These are phyloP conservation scores for Corniculantispora saksenae DNA, from an alignment of 2,329 filamentous ascomycete species.

Conservation along the genomic window DNA sequence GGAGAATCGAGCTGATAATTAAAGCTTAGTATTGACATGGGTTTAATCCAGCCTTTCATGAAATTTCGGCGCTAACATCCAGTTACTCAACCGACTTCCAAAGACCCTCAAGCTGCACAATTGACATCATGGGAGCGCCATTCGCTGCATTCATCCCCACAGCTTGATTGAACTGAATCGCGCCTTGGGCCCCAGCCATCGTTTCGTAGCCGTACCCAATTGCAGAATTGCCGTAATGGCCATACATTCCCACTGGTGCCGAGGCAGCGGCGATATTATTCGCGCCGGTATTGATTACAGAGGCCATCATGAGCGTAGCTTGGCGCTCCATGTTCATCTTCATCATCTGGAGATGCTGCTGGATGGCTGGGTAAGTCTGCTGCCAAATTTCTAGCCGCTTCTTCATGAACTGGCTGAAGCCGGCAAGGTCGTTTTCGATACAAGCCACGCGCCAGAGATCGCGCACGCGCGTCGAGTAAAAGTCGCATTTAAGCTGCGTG, in stretches of 20 bases:
- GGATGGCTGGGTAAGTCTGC: constrained; percentile 12
- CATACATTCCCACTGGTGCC: background rate
- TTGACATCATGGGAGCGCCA: background rate
- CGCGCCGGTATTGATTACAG: background rate
- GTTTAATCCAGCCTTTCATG: background rate
- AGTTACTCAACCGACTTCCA: constrained; percentile 10
- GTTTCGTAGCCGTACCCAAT: constrained; percentile 15
- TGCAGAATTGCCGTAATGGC: background rate
- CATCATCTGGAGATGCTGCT: constrained; percentile 11
- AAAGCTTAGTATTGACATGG: background rate
- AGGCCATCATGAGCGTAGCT: constrained; percentile 4
- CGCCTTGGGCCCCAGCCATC: background rate
- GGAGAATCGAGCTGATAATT: background rate
- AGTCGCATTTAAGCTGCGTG: constrained; percentile 4
- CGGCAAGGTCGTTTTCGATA: background rate
- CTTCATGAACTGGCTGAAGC: background rate
- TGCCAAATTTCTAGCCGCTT: constrained; percentile 3
- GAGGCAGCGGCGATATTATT: constrained; percentile 4
- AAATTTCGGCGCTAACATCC: background rate
- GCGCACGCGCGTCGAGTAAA: background rate
- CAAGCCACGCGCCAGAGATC: background rate
- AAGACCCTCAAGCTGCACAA: constrained; percentile 3
- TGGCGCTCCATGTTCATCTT: constrained; percentile 4
- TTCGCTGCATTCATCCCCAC: background rate
- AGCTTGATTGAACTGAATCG: constrained; percentile 9